Conservation (phyloP, 2,329 filamentous ascomycete genomes). For the Paraphoma chrysanthemicola region DNA sequence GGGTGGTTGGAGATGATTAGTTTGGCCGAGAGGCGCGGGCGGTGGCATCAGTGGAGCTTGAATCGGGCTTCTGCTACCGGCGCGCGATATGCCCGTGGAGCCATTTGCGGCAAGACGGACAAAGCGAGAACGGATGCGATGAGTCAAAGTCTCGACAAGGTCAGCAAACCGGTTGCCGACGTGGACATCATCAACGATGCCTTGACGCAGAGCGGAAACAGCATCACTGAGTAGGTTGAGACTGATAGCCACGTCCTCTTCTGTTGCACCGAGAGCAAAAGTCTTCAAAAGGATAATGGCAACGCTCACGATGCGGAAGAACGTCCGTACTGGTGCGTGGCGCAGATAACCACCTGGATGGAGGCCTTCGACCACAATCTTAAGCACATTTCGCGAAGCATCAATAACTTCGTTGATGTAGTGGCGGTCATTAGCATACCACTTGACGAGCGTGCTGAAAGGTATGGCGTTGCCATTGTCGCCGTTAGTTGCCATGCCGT, state of each 20-base stretch:
- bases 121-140: slow-evolving; percentile 75
- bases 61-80: slow-evolving; percentile 34
- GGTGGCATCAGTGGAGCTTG: slow-evolving; percentile 44
- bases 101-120: slow-evolving; percentile 63
- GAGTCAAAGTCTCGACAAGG: slow-evolving; percentile 78
- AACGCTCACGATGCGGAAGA: slow-evolving; percentile 85
- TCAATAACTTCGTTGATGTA: slow-evolving; percentile 76
- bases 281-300: slow-evolving; percentile 87
- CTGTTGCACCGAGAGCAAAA: slow-evolving; percentile 80
- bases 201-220: slow-evolving; percentile 75
- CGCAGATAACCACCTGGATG: slow-evolving; percentile 78
- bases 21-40: slow-evolving; percentile 24
- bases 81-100: slow-evolving; percentile 48
- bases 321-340: slow-evolving; percentile 82
- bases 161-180: slow-evolving; percentile 85
- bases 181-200: slow-evolving; percentile 85
- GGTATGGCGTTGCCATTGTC: slow-evolving; percentile 53
- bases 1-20: slow-evolving; percentile 22
- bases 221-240: slow-evolving; percentile 78
- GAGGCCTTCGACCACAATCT: slow-evolving; percentile 78
- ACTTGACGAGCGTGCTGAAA: slow-evolving; percentile 53
- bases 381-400: slow-evolving; percentile 77
- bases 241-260: slow-evolving; percentile 77
- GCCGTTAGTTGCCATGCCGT: slow-evolving; percentile 15
- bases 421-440: slow-evolving; percentile 65